These are phyloP conservation scores for Lomentospora prolificans DNA, from an alignment of 2,329 filamentous ascomycete species.

Conservation along the genomic window DNA sequence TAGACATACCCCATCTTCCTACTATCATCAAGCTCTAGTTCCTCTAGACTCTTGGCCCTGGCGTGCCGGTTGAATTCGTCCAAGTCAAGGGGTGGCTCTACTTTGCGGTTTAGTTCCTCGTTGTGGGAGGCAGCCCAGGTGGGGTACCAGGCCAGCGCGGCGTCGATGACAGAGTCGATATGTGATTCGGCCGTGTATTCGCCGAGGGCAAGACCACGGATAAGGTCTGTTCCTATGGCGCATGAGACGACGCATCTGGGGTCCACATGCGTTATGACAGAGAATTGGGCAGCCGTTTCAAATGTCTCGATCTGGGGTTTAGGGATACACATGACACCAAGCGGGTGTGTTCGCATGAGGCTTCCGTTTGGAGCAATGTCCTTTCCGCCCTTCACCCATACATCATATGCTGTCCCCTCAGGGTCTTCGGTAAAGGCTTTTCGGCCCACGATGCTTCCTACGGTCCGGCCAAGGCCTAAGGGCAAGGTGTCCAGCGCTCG, in stretches of 20 bases:
- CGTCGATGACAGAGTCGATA: constrained; percentile 29
- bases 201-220: constrained; percentile 34
- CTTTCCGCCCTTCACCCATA: constrained; percentile 29
- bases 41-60: constrained; percentile 24
- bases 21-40: constrained; percentile 33
- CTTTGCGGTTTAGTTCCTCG: constrained; percentile 16
- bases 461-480: constrained; percentile 36
- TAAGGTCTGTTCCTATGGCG: constrained; percentile 33
- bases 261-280: constrained; percentile 38
- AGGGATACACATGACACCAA: constrained; percentile 36
- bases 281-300: constrained; percentile 28
- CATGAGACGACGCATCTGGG: constrained; percentile 40
- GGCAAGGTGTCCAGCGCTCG: constrained; percentile 34
- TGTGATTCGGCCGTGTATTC: constrained; percentile 29
- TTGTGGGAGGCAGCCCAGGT: constrained; percentile 7
- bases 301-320: constrained; percentile 32
- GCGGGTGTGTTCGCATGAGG: constrained; percentile 41
- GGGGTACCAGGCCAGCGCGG: constrained; percentile 28
- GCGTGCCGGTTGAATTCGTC: constrained; percentile 31
- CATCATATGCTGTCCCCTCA: constrained; percentile 24
- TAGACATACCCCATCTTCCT: constrained; percentile 43
- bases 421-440: constrained; percentile 30
- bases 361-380: constrained; percentile 39
- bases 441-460: constrained; percentile 31
- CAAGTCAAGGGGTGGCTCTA: constrained; percentile 25